These are phyloP conservation scores for Silene coronaria DNA, from an alignment of 179 eudicot species.

Conservation along the genomic window DNA sequence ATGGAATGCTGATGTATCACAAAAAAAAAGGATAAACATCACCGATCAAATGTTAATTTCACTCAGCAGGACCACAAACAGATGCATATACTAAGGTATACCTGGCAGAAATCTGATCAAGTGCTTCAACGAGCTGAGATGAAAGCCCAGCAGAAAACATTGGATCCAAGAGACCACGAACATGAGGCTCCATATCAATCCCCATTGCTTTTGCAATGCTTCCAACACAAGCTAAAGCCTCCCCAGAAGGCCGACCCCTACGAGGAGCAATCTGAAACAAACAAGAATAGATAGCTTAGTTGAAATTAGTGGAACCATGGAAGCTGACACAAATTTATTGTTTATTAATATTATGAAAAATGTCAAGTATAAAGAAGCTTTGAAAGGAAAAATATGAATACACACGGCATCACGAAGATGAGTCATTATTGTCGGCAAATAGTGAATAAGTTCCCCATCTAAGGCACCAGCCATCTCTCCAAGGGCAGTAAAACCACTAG, in stretches of 20 bases:
- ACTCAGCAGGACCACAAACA: slow-evolving; percentile 2
- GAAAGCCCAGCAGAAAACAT: slow-evolving; percentile 94
- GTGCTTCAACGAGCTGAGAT: slow-evolving; percentile 67
- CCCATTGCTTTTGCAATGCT: slow-evolving; percentile 94
- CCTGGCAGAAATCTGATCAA: slow-evolving; percentile 74
- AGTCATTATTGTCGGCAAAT: slow-evolving; percentile 97
- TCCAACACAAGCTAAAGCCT: slow-evolving; percentile 93
- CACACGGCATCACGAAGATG: slow-evolving; percentile 94
- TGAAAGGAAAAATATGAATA: slow-evolving; percentile 12
- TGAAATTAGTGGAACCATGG: background rate
- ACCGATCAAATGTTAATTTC: background rate
- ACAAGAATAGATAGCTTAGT: background rate
- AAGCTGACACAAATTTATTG: background rate
- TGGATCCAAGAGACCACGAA: slow-evolving; percentile 80
- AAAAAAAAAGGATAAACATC: background rate
- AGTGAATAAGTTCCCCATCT: slow-evolving; percentile 82
- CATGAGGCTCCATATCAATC: slow-evolving; percentile 69
- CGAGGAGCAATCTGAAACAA: slow-evolving; percentile 85
- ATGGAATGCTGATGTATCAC: slow-evolving; percentile 62
- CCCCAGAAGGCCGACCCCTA: slow-evolving; percentile 84
- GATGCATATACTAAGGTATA: slow-evolving; percentile 19
- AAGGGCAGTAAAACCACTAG: slow-evolving; percentile 92
- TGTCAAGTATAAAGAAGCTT: slow-evolving; percentile 2
- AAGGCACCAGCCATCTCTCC: slow-evolving; percentile 99
- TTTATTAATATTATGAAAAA: slow-evolving; percentile 1